Base-by-base conservation (phyloP, 2,329 filamentous ascomycete genomes). In the Lojkania enalia region DNA sequence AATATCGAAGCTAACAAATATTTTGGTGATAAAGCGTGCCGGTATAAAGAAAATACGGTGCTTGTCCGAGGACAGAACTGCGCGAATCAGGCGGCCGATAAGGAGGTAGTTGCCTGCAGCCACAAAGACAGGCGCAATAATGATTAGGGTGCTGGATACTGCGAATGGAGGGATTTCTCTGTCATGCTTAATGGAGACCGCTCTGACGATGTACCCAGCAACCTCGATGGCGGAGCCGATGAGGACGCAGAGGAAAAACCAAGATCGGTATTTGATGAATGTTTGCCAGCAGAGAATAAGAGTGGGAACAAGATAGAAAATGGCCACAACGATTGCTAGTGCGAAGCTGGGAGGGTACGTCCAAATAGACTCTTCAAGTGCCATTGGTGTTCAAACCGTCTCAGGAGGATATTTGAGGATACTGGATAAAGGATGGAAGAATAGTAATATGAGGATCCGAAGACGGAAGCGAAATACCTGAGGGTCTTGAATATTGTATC, bases 91-190 rank as follows among this genome's bases (percentile, higher is more conserved):
- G 11, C 73, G 70, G n/a, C 73, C 75, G 39, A 80, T 72, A 35
- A 79, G 70, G 40, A 79, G 69, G 57, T 80, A 80, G 43, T 78
- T 74, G 2, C 74, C 75, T 0, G 77, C 77, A 13, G 77, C 50
- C 2, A 53, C 33, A 35, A 53, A 53, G 16, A 53, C 42, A 13
- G 47, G 77, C 0, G 76, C 74, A 30, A 80, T 64, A 11, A 78
- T 72, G n/a, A 77, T 73, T 16, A 75, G 63, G 0, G 69, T 70
- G 3, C 67, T 51, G 1, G 67, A 71, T 29, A 66, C 51, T 4
- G 75, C 67, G 41, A 74, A 77, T 1, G 72, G 58, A 1, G 60
- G 54, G 27, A 77, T 60, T 4, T 67, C 54, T 5, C 57, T 52
- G 16, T 64, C 62, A 23, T 69, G 51, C 42, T 69, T 64, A 27